Base-by-base conservation (phyloP, 495 filamentous ascomycete genomes). In the Aspergillus kassunensis region DNA sequence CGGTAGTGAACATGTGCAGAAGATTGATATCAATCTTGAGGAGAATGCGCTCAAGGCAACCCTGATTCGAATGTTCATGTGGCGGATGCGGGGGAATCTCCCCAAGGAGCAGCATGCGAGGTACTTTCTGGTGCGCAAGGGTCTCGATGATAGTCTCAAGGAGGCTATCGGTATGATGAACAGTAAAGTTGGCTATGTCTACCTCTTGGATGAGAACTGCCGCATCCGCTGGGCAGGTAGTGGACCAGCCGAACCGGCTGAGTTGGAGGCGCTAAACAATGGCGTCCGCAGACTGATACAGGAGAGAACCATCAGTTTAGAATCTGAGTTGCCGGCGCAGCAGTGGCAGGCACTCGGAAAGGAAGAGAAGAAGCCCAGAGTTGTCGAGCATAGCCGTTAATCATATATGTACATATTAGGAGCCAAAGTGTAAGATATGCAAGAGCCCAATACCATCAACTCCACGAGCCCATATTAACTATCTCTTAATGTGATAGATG, bases 191-290 rank as follows among this genome's bases (percentile, higher is more conserved):
- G 95, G 95, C 11, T 97, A 97, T 74, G 88, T 90, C 21, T 99
- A 96, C 71, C 75, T 99, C 49, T 68, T 99, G 51, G 93, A 99
- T 71, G 74, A 81, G 58, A 71, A 90, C 40, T 95, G 89, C 70
- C 85, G 80, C 70, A 97, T 99, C 53, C 80, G 93, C 29, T 99
- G 93, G 93, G 93, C 92, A 0, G 93, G 88, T 3, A 91, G 90
- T 67, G 93, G 90, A n/a, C 66, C 74, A 33, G 86, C 88, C 12
- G 77, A 84, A 39, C 74, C 68, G 4, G 77, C 74, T 16, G 93
- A 97, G 75, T 78, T 77, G 64, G 81, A 86, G 47, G 78, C 81
- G 3, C 59, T 99, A 58, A 82, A 85, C 8, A 85, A 75, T 58
- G 87, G 87, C 1, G 46, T 91, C 42, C 75, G 65, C 64, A 84